Base-by-base conservation (phyloP, 83 land plant species). In the Larix sibirica region DNA sequence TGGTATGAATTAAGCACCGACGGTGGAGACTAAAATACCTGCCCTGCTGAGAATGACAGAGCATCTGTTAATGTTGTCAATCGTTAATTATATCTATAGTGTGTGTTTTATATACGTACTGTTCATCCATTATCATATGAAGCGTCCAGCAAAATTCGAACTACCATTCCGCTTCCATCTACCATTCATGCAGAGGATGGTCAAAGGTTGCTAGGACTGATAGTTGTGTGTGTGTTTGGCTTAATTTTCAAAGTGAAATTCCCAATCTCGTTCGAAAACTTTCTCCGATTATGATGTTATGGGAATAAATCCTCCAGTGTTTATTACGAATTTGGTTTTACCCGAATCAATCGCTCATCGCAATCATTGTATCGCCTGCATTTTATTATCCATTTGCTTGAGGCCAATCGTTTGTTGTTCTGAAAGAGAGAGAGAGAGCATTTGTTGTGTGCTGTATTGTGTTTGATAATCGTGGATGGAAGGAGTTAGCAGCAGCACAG, bases 141-240 rank as follows among this genome's bases (percentile, higher is more conserved):
- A 50, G 56, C 13, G 1, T 50, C 12, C 56, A 50, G 56, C 56
- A 50, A 50, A 50, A 50, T 50, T 50, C 56, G 10, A 50, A 10
- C 76, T 71, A 71, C 76, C 76, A 71, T 42, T 71, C 76, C 6
- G 17, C 14, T 9, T 9, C 8, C 12, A 71, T 21, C 76, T 71
- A 71, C 76, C 76, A 71, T 71, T 71, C 76, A 20, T 7, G 50
- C 24, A 40, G 26, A 42, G n/a, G 2, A 0, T 40, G 18, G 76
- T 71, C 76, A 71, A 71, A 40, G 24, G 13, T 20, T 18, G 76
- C 54, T 40, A 71, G 40, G 76, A 71, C 76, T 71, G 56, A 71
- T 42, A 71, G 76, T 7, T 71, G 21, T 23, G 18, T 3, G n/a
- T 5, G n/a, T 18, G 42, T 20, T n/a, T 20, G 3, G 3, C 6